Percentiles rank a stretch among this genome's conserved stretches.
These are phyloP conservation scores for Paraphaeosphaeria minitans DNA, from an alignment of 2,329 filamentous ascomycete genomes.

Conservation along the genomic window DNA sequence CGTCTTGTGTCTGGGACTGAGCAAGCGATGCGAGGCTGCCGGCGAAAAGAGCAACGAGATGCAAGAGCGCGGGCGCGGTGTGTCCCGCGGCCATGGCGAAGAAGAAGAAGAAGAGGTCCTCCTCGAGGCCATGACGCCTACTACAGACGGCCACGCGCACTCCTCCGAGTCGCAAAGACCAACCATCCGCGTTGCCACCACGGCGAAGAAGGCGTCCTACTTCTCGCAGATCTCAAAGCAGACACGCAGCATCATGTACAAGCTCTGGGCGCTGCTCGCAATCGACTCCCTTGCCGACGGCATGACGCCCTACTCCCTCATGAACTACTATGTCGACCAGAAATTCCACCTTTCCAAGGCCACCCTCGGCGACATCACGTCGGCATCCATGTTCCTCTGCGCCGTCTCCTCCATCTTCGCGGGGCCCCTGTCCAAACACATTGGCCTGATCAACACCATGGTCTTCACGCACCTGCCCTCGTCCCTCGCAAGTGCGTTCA, in stretches of 20 bases:
- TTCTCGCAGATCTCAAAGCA: constrained; percentile 62
- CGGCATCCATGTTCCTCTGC: constrained; percentile 54
- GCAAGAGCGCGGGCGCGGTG: constrained; percentile 25
- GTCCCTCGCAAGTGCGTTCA: constrained; percentile 60
- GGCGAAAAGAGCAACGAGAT: constrained; percentile 35
- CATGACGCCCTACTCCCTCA: constrained; percentile 52
- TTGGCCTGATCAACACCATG: constrained; percentile 66
- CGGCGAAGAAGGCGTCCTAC: constrained; percentile 38
- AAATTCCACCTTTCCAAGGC: constrained; percentile 53
- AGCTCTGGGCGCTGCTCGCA: constrained; percentile 67
- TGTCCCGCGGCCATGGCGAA: constrained; percentile 23
- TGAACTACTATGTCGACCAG: constrained; percentile 45
- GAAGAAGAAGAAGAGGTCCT: constrained; percentile 46
- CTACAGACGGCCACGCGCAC: constrained; percentile 35
- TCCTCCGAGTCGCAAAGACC: constrained; percentile 5
- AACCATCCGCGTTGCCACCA: not conserved
- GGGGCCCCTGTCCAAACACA: constrained; percentile 61
- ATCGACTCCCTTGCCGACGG: constrained; percentile 70
- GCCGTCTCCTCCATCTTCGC: constrained; percentile 62
- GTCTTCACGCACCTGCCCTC: constrained; percentile 61
- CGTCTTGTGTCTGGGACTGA: constrained; percentile 47
- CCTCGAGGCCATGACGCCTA: constrained; percentile 41
- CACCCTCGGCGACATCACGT: constrained; percentile 65
- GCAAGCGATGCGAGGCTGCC: constrained; percentile 48
- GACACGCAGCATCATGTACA: constrained; percentile 65